A percentile compares a stretch with the other conserved stretches of the same genome.
Conservation (phyloP, 2,329 filamentous ascomycete species). For the Colletotrichum tabaci region DNA sequence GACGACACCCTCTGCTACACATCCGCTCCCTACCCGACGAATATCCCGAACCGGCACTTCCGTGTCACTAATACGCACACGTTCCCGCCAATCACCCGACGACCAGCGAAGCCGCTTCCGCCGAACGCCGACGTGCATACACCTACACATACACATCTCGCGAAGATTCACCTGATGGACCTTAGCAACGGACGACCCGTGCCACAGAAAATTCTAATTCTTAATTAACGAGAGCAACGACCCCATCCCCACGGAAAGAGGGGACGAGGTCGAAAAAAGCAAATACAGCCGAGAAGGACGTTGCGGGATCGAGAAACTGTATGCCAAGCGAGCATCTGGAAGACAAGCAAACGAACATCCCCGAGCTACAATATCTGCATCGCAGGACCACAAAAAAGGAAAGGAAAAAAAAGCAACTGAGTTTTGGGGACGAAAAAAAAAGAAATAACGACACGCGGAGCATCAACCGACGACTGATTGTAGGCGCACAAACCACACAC, state of each 20-base stretch:
- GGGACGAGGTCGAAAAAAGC: background rate
- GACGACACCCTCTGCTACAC: constrained; percentile 26
- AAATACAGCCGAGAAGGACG: constrained; percentile 2
- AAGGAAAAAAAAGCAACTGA: constrained; percentile 12
- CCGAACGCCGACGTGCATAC: constrained; percentile 17
- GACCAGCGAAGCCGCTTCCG: constrained; percentile 20
- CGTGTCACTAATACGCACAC: constrained; percentile 28
- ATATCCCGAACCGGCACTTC: constrained; percentile 1
- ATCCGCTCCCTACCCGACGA: constrained; percentile 22
- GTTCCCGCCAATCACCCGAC: constrained; percentile 20
- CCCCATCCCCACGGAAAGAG: constrained; percentile 1
- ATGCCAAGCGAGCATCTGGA: background rate
- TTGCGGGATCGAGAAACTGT: background rate
- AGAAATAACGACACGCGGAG: constrained; percentile 31
- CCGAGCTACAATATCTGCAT: constrained; percentile 26
- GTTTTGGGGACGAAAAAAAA: constrained; percentile 5
- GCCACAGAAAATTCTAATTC: constrained; percentile 29
- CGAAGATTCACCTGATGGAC: constrained; percentile 30
- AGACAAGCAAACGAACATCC: constrained; percentile 17
- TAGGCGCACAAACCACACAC: constrained; percentile 35
- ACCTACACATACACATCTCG: constrained; percentile 9
- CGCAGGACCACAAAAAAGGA: constrained; percentile 16
- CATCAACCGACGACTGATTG: constrained; percentile 18
- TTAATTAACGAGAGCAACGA: constrained; percentile 34
- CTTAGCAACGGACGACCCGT: constrained; percentile 14